Percentiles rank a stretch among this genome's conserved stretches.
phyloP scores from a whole-genome alignment of 2,329 filamentous ascomycete species.

The Dryadomyces quercivorus region DNA sequence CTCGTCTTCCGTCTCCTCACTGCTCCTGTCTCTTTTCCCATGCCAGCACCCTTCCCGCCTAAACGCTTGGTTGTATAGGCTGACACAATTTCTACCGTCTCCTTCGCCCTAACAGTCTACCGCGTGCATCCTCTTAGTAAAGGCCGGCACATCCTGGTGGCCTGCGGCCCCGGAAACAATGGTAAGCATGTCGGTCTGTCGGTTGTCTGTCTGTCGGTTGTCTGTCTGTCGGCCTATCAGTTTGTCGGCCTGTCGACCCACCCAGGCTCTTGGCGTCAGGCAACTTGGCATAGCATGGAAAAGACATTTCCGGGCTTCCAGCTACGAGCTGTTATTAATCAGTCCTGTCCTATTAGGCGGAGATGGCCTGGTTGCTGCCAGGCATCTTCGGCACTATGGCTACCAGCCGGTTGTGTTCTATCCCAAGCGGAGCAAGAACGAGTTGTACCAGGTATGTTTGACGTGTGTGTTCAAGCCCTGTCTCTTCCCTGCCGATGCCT shows the following conservation, averaged over 20 bases:
- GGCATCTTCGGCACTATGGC: slow-evolving; percentile 84
- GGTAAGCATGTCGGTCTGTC: slow-evolving; percentile 26
- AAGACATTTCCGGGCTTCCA: neutral
- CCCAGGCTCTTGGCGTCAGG: too few species aligned
- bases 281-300: too few species aligned
- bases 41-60: neutral
- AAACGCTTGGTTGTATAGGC: neutral
- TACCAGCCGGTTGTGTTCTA: slow-evolving; percentile 86
- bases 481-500: neutral
- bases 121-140: slow-evolving; percentile 63
- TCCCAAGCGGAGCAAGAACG: slow-evolving; percentile 81
- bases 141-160: slow-evolving; percentile 66
- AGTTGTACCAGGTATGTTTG: slow-evolving; percentile 63
- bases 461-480: neutral
- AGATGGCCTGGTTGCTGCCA: slow-evolving; percentile 86
- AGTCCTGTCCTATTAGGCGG: slow-evolving; percentile 48
- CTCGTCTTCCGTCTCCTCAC: too few species aligned
- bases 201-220: neutral
- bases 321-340: neutral
- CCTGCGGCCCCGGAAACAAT: slow-evolving; percentile 78
- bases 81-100: neutral
- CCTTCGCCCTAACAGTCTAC: slow-evolving; percentile 62
- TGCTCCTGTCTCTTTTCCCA: too few species aligned
- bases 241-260: too few species aligned
- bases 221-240: too few species aligned